A percentile compares a stretch with the other conserved stretches of the same genome.
These are phyloP conservation scores for Paralagenidium karlingii DNA, from an alignment of 352 stramenopile genomes.

Conservation along the genomic window DNA sequence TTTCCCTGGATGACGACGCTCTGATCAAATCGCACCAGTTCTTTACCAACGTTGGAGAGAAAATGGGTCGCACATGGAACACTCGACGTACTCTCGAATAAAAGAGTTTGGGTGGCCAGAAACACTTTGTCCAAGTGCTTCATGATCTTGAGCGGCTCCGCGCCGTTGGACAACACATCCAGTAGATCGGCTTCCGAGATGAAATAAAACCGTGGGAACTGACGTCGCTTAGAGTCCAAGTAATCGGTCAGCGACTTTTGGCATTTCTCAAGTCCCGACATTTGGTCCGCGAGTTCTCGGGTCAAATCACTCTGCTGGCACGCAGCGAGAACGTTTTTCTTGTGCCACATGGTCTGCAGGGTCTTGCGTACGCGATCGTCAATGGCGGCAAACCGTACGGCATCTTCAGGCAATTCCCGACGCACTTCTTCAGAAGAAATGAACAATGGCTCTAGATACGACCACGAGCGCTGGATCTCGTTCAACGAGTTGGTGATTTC, in stretches of 20 bases:
- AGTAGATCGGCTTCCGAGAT: constrained; percentile 90
- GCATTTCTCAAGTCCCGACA: constrained; percentile 78
- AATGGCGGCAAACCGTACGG: constrained; percentile 77
- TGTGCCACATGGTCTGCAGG: constrained; percentile 64
- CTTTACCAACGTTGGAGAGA: constrained; percentile 82
- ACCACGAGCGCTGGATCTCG: constrained; percentile 93
- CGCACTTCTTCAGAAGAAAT: constrained; percentile 93
- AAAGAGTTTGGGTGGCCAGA: constrained; percentile 39
- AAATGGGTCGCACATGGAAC: constrained; percentile 88
- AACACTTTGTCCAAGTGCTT: constrained; percentile 87
- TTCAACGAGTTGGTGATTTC: constrained; percentile 81
- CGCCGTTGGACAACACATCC: constrained; percentile 91
- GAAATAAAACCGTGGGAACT: constrained; percentile 94
- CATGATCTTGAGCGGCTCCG: constrained; percentile 77
- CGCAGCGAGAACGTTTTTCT: constrained; percentile 60
- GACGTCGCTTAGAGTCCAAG: constrained; percentile 83
- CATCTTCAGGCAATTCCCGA: constrained; percentile 85
- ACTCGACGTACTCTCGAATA: constrained; percentile 47
- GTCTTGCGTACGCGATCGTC: constrained; percentile 67
- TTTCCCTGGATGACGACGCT: constrained; percentile 86
- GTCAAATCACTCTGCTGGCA: constrained; percentile 79
- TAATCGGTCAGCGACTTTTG: constrained; percentile 92
- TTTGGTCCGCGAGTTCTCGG: constrained; percentile 58
- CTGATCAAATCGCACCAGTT: constrained; percentile 84
- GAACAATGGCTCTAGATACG: constrained; percentile 92